Conservation (phyloP, 1,284 basidiomycete genomes). For the Fomes fomentarius region DNA sequence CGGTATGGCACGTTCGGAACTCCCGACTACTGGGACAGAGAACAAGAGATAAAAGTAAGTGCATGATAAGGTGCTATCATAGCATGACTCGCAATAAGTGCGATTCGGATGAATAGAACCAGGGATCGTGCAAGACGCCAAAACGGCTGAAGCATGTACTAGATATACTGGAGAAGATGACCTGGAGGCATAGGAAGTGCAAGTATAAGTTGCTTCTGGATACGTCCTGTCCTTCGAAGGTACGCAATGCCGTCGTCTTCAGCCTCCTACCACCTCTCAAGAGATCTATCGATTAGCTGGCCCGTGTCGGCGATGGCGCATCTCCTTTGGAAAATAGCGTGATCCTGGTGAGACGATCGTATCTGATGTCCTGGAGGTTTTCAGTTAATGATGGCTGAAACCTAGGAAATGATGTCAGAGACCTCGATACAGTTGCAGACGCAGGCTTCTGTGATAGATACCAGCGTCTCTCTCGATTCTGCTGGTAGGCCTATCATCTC, state of each 20-base stretch:
- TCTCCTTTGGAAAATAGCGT: slow-evolving; percentile 52
- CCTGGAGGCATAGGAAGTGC: slow-evolving; percentile 72
- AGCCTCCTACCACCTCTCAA: background rate
- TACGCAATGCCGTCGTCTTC: slow-evolving; percentile 33
- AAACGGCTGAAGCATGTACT: slow-evolving; percentile 64
- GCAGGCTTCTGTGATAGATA: slow-evolving; percentile 42
- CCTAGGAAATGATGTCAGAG: slow-evolving; percentile 76
- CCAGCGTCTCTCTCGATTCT: slow-evolving; percentile 50
- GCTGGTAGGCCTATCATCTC: slow-evolving; percentile 46
- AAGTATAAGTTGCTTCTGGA: slow-evolving; percentile 71
- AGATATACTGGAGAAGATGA: slow-evolving; percentile 59
- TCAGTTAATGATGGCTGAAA: background rate
- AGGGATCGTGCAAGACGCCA: slow-evolving; percentile 68
- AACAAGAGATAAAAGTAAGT: slow-evolving; percentile 71
- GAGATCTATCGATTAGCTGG: slow-evolving; percentile 29
- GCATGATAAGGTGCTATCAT: background rate
- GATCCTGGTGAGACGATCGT: slow-evolving; percentile 50
- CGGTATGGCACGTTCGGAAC: slow-evolving; percentile 27
- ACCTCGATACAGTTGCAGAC: slow-evolving; percentile 56
- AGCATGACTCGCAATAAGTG: background rate
- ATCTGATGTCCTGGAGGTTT: background rate
- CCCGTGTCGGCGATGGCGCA: slow-evolving; percentile 30
- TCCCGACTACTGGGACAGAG: slow-evolving; percentile 64
- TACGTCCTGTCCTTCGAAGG: slow-evolving; percentile 76
- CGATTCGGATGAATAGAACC: slow-evolving; percentile 35